phyloP scores from a whole-genome alignment of 768 basidiomycete species.

The Phlebiopsis flavidoalba region DNA sequence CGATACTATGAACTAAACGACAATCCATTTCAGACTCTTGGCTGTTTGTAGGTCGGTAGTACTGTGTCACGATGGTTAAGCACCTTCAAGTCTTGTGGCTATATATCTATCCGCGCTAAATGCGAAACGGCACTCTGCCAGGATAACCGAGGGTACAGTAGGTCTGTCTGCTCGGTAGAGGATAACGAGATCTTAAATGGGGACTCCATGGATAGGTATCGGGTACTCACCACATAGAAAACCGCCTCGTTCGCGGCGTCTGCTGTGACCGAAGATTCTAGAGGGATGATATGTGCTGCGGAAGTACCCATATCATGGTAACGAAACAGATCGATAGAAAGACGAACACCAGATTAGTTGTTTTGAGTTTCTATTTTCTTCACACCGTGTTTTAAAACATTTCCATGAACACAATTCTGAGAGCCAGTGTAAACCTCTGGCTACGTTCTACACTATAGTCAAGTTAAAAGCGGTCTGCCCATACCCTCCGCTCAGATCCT shows the following conservation, averaged over 20 bases:
- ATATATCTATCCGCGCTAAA: too few species aligned
- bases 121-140: too few species aligned
- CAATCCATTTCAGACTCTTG: too few species aligned
- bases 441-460: too few species aligned
- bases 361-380: not conserved
- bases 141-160: not conserved
- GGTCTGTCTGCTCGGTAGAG: not conserved
- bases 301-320: not conserved
- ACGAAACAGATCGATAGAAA: not conserved
- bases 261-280: not conserved
- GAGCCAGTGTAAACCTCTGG: too few species aligned
- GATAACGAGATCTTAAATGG: too few species aligned
- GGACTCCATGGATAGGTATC: not conserved
- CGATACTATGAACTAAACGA: too few species aligned
- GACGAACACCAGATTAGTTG: not conserved
- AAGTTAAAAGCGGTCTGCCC: too few species aligned
- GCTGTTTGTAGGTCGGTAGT: not conserved
- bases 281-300: constrained; percentile 7
- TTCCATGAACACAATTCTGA: not conserved
- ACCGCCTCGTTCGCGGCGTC: constrained; percentile 1
- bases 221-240: not conserved
- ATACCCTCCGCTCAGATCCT: too few species aligned
- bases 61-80: not conserved
- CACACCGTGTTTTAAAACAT: not conserved
- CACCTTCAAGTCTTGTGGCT: too few species aligned